phyloP scores from a whole-genome alignment of 73 alveolate species.

The Paramecium biaurelia region DNA sequence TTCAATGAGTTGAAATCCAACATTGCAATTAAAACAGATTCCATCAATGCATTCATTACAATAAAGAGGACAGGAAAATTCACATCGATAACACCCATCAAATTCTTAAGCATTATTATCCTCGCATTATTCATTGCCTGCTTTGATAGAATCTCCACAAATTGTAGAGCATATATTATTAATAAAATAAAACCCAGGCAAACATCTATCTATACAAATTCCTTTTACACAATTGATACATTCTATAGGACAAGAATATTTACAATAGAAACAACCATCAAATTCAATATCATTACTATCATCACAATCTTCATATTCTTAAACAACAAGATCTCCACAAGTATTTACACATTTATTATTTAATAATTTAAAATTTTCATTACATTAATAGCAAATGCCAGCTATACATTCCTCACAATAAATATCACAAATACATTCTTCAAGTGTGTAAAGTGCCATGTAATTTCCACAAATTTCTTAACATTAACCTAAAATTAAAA shows the following conservation, averaged over 20 bases:
- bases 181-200: background rate
- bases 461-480: background rate
- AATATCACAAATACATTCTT: background rate
- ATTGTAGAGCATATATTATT: slow-evolving; percentile 14
- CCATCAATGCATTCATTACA: background rate
- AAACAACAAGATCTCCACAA: background rate
- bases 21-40: background rate
- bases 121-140: background rate
- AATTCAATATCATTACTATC: background rate
- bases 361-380: background rate
- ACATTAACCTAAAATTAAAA: background rate
- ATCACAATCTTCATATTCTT: background rate
- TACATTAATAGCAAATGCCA: background rate
- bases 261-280: background rate
- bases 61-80: background rate
- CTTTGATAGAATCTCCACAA: slow-evolving; percentile 40
- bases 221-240: background rate
- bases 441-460: background rate
- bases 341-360: background rate
- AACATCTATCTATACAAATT: background rate
- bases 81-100: background rate
- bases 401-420: background rate
- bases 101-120: background rate
- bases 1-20: background rate
- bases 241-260: background rate